Conservation (phyloP, 768 basidiomycete species). For the Mycena venus region DNA sequence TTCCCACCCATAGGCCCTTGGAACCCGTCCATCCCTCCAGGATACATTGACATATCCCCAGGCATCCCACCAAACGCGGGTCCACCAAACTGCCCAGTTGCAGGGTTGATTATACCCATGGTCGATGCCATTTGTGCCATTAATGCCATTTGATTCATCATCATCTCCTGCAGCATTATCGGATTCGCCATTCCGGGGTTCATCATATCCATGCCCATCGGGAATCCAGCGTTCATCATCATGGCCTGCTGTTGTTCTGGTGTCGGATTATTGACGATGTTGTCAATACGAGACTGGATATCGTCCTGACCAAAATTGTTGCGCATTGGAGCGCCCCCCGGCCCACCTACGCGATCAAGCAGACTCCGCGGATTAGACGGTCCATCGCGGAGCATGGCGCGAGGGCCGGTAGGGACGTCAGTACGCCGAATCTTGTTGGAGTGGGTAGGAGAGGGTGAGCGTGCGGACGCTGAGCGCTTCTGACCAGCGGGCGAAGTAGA, state of each 20-base stretch:
- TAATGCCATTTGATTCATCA: conserved; percentile 92
- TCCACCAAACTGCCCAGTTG: conserved; percentile 65
- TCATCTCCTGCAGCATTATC: conserved; percentile 86
- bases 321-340: conserved; percentile 49
- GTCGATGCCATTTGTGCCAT: conserved; percentile 94
- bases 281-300: conserved; percentile 85
- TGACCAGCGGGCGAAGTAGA: conserved; percentile 63
- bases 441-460: conserved; percentile 75
- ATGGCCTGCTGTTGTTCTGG: conserved; percentile 64
- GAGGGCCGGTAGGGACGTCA: conserved; percentile 87
- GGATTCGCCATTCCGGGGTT: conserved; percentile 70
- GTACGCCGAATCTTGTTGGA: conserved; percentile 81
- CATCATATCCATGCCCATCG: conserved; percentile 75
- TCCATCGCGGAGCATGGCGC: conserved; percentile 78
- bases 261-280: conserved; percentile 70
- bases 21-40: conserved; percentile 53
- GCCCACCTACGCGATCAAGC: conserved; percentile 85
- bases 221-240: conserved; percentile 65
- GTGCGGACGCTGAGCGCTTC: conserved; percentile 75
- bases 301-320: conserved; percentile 70
- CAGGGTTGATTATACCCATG: conserved; percentile 82
- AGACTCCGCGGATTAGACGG: conserved; percentile 67
- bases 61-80: conserved; percentile 68
- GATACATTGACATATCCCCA: conserved; percentile 66
- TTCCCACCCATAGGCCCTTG: conserved; percentile 48